Base-by-base conservation (phyloP, 352 stramenopile species). In the Thraustochytrium striatum region DNA sequence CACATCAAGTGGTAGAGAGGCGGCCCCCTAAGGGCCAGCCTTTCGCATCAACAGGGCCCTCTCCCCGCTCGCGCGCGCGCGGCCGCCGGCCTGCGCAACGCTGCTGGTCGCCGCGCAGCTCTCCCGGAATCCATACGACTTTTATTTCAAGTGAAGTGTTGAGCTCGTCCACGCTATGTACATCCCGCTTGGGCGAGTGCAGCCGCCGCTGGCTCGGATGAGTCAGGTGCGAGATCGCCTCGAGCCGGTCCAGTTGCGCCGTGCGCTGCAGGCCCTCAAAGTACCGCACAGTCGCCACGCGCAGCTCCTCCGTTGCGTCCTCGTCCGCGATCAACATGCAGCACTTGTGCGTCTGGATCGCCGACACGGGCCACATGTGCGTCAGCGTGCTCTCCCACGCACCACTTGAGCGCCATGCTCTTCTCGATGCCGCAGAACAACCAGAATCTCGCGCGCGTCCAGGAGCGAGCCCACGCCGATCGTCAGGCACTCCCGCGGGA, bases 291-390 rank as follows among this genome's bases (percentile, higher is more conserved):
- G 88, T 93, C 84, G 91, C 91, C 50, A 93, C 88, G 52, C 88
- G 87, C 36, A 92, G 85, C 78, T 93, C 88, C 68, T 89, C 86
- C 7, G 88, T 93, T 19, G 88, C 88, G 50, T 90, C 87, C 78
- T 93, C 88, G 43, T 93, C 88, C 57, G 87, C 91, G 9, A 91
- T 86, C n/a, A 81, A 72, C 2, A 69, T 50, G 39, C 33, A 36
- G 39, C 62, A 69, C 11, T 83, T 79, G 78, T 93, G 88, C 61
- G 86, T 82, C 83, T 93, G 88, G 72, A 93, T 85, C 82, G 89
- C 89, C 7, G 88, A 92, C 59, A 92, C 88, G 9, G 88, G 91
- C 87, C 87, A 93, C 88, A 93, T 93, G 86, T 93, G 88, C 82
- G 91, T 93, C 7, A 70, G 8, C 5, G 59, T 8, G 21, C 58